Evolutionary conservation across 805 yeast species (phyloP).

Genomic region (Saturnispora sanitii): DNA sequence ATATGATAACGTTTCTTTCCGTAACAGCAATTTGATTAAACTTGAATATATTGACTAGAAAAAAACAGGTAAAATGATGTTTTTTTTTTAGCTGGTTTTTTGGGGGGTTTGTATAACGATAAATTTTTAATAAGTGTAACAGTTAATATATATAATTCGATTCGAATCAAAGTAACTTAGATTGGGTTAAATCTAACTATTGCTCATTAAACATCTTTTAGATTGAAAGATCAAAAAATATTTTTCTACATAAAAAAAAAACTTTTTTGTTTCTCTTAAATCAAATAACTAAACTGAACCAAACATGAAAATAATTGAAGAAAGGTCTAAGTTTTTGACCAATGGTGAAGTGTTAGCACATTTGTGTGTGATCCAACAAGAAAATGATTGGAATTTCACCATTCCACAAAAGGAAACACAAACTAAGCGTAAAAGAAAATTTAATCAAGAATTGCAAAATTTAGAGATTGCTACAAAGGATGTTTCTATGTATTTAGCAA

Average conservation of each 20-base stretch:
- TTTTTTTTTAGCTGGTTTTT: background rate
- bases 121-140: too few species aligned
- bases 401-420: constrained; percentile 13
- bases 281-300: too few species aligned
- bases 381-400: constrained; percentile 38
- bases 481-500: constrained; percentile 32
- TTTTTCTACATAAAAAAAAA: background rate
- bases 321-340: constrained; percentile 50
- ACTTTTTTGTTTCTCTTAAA: background rate
- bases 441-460: constrained; percentile 31
- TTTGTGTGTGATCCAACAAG: constrained; percentile 37
- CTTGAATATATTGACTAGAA: constrained; percentile 2
- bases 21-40: background rate
- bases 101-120: too few species aligned
- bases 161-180: too few species aligned
- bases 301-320: constrained; percentile 32
- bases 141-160: too few species aligned
- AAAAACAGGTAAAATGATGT: too few species aligned
- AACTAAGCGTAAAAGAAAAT: constrained; percentile 23
- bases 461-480: constrained; percentile 43
- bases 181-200: too few species aligned
- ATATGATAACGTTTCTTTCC: constrained; percentile 29
- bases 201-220: background rate
- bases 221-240: background rate
- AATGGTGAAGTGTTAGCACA: constrained; percentile 57